These are phyloP conservation scores for Grosmannia huntii DNA, from an alignment of 2,329 filamentous ascomycete genomes.

Conservation along the genomic window DNA sequence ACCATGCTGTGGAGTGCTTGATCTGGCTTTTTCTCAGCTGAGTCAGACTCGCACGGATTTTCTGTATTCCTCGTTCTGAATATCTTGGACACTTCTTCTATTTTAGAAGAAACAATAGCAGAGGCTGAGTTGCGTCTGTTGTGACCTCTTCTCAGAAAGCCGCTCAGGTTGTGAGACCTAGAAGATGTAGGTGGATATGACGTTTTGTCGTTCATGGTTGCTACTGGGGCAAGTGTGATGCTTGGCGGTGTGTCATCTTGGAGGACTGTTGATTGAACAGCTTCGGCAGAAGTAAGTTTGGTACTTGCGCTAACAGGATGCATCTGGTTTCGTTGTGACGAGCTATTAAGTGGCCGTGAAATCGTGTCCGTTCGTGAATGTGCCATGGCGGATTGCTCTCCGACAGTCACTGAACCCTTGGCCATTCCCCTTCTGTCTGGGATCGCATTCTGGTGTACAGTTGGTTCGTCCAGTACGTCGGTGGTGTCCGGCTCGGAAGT, in stretches of 20 bases:
- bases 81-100: constrained; percentile 8
- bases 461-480: neutral
- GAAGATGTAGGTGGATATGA: constrained; percentile 19
- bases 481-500: neutral
- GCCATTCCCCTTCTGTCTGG: neutral
- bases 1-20: constrained; percentile 5
- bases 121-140: constrained; percentile 11
- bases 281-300: neutral
- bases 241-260: neutral
- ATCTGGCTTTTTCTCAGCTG: constrained; percentile 9
- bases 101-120: constrained; percentile 5
- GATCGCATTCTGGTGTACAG: neutral
- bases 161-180: constrained; percentile 18
- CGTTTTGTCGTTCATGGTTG: neutral
- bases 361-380: neutral
- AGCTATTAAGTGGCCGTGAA: neutral
- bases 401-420: neutral
- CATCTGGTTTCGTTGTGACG: neutral
- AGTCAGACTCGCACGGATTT: neutral
- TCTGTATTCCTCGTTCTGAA: constrained; percentile 9
- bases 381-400: neutral
- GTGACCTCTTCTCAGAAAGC: constrained; percentile 6
- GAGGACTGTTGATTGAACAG: neutral
- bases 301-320: neutral
- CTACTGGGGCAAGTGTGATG: neutral